Evolutionary conservation across 2,329 filamentous ascomycete species (phyloP).

Genomic region (Sporothrix pallida): DNA sequence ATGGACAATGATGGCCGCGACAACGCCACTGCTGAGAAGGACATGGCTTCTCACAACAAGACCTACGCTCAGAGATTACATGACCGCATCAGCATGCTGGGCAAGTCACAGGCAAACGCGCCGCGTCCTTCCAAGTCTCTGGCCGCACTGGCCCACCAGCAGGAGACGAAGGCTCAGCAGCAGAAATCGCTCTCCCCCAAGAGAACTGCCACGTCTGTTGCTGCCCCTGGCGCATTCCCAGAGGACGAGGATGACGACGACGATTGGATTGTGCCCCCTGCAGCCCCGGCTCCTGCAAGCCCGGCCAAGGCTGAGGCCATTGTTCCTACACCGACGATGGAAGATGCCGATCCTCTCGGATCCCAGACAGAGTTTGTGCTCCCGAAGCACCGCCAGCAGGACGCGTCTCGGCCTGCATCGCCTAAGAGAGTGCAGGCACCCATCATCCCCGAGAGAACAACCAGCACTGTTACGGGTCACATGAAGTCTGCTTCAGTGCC

Average conservation of each 20-base stretch:
- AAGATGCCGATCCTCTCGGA: constrained; percentile 51
- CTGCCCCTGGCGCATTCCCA: constrained; percentile 66
- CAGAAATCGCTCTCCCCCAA: constrained; percentile 30
- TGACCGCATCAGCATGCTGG: constrained; percentile 82
- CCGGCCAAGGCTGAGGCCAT: constrained; percentile 65
- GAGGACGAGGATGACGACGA: constrained; percentile 60
- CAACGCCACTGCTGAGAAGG: constrained; percentile 50
- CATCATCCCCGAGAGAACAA: constrained; percentile 28
- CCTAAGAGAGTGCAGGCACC: constrained; percentile 43
- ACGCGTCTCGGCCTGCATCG: constrained; percentile 44
- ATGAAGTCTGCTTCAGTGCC: constrained; percentile 70
- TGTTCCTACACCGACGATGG: constrained; percentile 61
- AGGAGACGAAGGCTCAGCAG: constrained; percentile 39
- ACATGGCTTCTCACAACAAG: constrained; percentile 72
- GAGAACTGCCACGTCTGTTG: constrained; percentile 34
- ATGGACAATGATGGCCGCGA: constrained; percentile 58
- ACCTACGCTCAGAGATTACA: constrained; percentile 93
- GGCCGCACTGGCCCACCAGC: constrained; percentile 41
- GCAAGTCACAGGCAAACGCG: constrained; percentile 60
- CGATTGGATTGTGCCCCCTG: constrained; percentile 66
- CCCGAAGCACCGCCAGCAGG: constrained; percentile 49
- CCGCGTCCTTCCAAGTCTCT: constrained; percentile 57
- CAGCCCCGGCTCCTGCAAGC: constrained; percentile 54
- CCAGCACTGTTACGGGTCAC: constrained; percentile 50
- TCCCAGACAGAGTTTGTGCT: constrained; percentile 50